Evolutionary conservation across 495 filamentous ascomycete species (phyloP), one percentile per base, ranked within the genome.

Genomic region (Pyronema domesticum): DNA sequence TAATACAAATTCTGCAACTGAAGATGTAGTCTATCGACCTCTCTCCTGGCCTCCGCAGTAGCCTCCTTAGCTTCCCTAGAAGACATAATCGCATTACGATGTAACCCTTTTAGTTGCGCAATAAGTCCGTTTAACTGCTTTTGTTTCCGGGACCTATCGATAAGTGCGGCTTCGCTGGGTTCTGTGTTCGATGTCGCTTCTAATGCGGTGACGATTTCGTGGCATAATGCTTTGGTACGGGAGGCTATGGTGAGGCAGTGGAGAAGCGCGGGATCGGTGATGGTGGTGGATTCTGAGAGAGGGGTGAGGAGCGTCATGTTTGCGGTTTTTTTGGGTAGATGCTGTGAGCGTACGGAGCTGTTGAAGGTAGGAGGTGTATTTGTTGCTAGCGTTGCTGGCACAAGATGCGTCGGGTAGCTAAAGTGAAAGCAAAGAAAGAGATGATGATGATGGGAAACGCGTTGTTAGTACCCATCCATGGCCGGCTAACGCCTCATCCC

Each of bases 1-100:
- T 98, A 98, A 68, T 93, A 89, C 19, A 98, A 73, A 66, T 98
- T 98, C 67, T 96, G 89, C 30, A 96, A 73, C 65, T 93, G 82
- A 15, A 98, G 76, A 70, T 95, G 89, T 55, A 96, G 73, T 51
- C 80, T 77, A 64, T 98, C 91, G 51, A 95, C 85, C 68, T 95
- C 88, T 65, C 86, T 82, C 19, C 89, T 80, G 34, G 81, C 83
- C 65, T 95, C 86, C 33, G 83, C 82, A 7, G 93, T 95, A 60
- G 76, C 71, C 50, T 80, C 76, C 65, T 96, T 98, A 36, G 89
- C 94, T 53, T 88, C 78, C 54, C 91, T 80, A 37, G 89, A 83
- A 14, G 77, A 74, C 53, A 94, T 75, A 58, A 86, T 77, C 9
- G 87, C 85, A 56, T 82, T 73, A 7, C 91, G 82, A 65, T 94